These are phyloP conservation scores for Aspergillus persii DNA, from an alignment of 2,329 filamentous ascomycete genomes.

Conservation along the genomic window DNA sequence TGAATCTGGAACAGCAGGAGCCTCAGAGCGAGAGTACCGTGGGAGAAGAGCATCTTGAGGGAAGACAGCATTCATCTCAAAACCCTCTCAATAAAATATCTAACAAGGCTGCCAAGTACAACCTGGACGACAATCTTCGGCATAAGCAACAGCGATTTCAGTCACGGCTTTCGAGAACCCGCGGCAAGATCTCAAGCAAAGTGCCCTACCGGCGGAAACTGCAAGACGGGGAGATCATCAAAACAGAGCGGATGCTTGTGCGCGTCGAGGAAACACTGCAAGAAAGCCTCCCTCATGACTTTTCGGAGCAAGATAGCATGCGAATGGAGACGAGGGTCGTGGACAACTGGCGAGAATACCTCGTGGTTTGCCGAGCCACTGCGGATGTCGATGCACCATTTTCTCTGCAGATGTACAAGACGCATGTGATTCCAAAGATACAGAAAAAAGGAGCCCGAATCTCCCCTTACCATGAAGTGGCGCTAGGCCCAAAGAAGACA, in stretches of 20 bases:
- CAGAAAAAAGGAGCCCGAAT: conserved; percentile 54
- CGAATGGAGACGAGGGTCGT: conserved; percentile 57
- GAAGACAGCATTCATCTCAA: conserved; percentile 13
- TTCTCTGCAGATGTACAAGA: conserved; percentile 60
- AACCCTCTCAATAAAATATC: conserved; percentile 19
- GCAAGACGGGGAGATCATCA: conserved; percentile 61
- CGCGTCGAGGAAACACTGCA: conserved; percentile 56
- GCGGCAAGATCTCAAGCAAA: conserved; percentile 33
- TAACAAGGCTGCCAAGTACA: conserved; percentile 43
- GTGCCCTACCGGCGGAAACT: conserved; percentile 38
- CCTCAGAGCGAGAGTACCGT: conserved; percentile 29
- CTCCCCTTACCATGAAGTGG: conserved; percentile 57
- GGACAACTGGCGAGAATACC: conserved; percentile 66
- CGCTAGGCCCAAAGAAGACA: conserved; percentile 52
- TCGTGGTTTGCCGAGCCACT: conserved; percentile 60
- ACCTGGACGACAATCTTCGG: conserved; percentile 44
- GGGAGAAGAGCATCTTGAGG: conserved; percentile 12
- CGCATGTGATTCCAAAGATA: conserved; percentile 61
- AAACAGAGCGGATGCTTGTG: conserved; percentile 68
- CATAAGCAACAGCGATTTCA: conserved; percentile 42
- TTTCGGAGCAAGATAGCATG: conserved; percentile 62
- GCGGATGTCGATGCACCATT: conserved; percentile 55
- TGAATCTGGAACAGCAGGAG: conserved; percentile 32
- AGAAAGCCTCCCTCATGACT: conserved; percentile 57
- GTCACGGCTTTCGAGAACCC: conserved; percentile 37